These are phyloP conservation scores for Sicyos baderoa DNA, from an alignment of 306 rosid genomes.

Conservation along the genomic window DNA sequence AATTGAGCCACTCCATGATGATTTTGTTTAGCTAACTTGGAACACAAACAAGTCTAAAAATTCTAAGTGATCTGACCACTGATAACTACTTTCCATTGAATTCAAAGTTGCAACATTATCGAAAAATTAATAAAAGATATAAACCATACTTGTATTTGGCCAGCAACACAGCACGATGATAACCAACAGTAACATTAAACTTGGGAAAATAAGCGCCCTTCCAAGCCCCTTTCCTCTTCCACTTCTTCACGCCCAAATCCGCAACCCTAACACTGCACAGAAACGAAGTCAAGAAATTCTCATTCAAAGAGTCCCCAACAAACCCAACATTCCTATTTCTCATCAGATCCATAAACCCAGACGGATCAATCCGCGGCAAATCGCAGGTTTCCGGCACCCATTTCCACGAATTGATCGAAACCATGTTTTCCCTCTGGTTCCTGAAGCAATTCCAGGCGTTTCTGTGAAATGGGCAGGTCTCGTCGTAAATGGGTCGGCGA, in stretches of 20 bases:
- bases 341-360: constrained; percentile 46
- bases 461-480: constrained; percentile 73
- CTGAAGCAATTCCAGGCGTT: constrained; percentile 86
- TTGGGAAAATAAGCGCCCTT: constrained; percentile 82
- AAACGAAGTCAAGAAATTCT: constrained; percentile 69
- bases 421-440: constrained; percentile 61
- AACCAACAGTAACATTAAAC: constrained; percentile 64
- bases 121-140: neutral
- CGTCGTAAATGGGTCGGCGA: constrained; percentile 56
- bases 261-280: constrained; percentile 61
- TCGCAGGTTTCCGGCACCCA: constrained; percentile 60
- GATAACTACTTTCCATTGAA: too few species aligned
- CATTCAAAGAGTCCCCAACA: constrained; percentile 79
- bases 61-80: too few species aligned
- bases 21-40: too few species aligned
- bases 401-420: constrained; percentile 61
- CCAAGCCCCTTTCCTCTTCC: constrained; percentile 93
- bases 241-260: constrained; percentile 58
- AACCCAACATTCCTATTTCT: constrained; percentile 67
- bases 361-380: constrained; percentile 56
- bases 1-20: too few species aligned
- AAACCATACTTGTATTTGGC: constrained; percentile 57
- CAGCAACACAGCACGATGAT: constrained; percentile 86
- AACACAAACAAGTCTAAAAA: too few species aligned
- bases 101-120: neutral